Percentiles rank a stretch among this genome's conserved stretches.
Conservation (phyloP, 2,329 filamentous ascomycete species). For the Rutstroemia sp. region DNA sequence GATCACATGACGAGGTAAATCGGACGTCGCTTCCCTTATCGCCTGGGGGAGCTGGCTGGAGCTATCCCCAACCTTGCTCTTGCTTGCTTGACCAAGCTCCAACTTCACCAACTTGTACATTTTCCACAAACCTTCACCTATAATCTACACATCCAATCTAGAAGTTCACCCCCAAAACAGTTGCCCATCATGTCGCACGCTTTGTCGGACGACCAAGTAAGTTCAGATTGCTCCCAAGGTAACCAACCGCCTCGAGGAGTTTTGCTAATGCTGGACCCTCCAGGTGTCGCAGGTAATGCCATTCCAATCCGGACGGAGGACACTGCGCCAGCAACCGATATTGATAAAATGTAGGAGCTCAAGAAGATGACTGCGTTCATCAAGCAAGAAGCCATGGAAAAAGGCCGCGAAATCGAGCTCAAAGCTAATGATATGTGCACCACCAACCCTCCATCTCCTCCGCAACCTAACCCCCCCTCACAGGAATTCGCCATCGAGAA, state of each 20-base stretch:
- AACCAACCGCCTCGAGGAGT: not conserved
- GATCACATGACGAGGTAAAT: slow-evolving; percentile 15
- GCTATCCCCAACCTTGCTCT: slow-evolving; percentile 10
- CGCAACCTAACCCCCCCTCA: slow-evolving; percentile 2
- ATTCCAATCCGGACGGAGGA: not conserved
- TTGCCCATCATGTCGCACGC: slow-evolving; percentile 80
- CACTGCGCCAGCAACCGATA: not conserved
- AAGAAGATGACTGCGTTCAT: slow-evolving; percentile 99
- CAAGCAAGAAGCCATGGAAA: slow-evolving; percentile 95
- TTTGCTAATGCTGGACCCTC: slow-evolving; percentile 16
- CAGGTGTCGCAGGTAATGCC: slow-evolving; percentile 66
- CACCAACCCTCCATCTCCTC: not conserved
- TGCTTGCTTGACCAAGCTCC: slow-evolving; percentile 10
- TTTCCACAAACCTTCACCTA: slow-evolving; percentile 3
- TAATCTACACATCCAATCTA: slow-evolving; percentile 7
- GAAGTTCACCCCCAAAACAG: slow-evolving; percentile 7
- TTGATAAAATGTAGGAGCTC: slow-evolving; percentile 53
- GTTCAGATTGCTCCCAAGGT: slow-evolving; percentile 9
- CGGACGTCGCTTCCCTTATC: slow-evolving; percentile 22
- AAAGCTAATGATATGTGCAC: slow-evolving; percentile 72
- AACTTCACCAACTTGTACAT: slow-evolving; percentile 15
- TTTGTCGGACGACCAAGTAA: slow-evolving; percentile 95
- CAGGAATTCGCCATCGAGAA: slow-evolving; percentile 95
- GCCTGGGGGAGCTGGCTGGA: slow-evolving; percentile 9
- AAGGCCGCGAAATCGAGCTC: slow-evolving; percentile 93